Evolutionary conservation across 2,329 filamentous ascomycete genomes (phyloP).

Genomic region (Cytospora chrysosperma): DNA sequence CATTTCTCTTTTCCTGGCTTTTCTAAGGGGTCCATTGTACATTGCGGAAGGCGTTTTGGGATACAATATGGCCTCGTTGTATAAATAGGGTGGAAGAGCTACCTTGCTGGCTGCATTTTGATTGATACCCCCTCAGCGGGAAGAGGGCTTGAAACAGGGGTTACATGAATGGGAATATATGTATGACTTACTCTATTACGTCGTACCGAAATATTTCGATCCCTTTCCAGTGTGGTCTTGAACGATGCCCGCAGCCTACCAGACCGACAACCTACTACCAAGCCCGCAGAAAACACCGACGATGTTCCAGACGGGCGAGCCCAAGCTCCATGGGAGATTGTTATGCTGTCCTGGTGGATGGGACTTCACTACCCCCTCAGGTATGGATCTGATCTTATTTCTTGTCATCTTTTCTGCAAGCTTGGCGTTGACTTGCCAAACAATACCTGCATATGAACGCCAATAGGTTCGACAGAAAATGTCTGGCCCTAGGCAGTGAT

Average conservation of each 20-base stretch:
- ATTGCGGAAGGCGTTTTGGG: slow-evolving; percentile 25
- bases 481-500: too few species aligned
- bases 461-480: too few species aligned
- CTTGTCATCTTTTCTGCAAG: too few species aligned
- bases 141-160: slow-evolving; percentile 23
- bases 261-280: neutral
- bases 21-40: slow-evolving; percentile 21
- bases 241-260: neutral
- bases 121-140: slow-evolving; percentile 24
- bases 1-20: slow-evolving; percentile 20
- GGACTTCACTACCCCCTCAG: too few species aligned
- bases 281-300: neutral
- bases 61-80: slow-evolving; percentile 22
- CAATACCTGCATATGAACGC: neutral
- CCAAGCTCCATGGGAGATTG: too few species aligned
- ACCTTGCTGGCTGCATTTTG: slow-evolving; percentile 22
- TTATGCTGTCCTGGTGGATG: too few species aligned
- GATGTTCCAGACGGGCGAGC: too few species aligned
- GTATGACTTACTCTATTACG: slow-evolving; percentile 8
- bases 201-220: neutral
- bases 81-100: slow-evolving; percentile 23
- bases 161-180: slow-evolving; percentile 18
- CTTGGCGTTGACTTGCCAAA: neutral
- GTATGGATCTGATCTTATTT: too few species aligned
- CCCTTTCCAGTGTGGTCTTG: neutral